These are phyloP conservation scores for Takakia lepidozioides DNA, from an alignment of 225 moss, liverwort and hornwort genomes.

Conservation along the genomic window DNA sequence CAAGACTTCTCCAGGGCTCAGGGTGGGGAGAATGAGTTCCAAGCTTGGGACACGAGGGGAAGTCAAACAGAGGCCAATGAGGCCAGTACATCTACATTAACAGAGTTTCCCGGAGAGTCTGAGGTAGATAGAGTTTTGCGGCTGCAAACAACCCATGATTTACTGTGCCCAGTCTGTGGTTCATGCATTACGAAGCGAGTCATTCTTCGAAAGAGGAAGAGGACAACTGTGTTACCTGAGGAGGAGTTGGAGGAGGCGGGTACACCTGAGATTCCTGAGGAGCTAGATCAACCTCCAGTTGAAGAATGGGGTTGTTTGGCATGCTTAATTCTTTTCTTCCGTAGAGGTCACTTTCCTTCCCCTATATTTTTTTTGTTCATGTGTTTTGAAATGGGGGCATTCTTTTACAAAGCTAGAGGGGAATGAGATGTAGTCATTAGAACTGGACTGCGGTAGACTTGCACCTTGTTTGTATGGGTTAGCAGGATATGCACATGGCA, in stretches of 20 bases:
- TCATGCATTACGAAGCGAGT: constrained; percentile 80
- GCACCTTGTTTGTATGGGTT: background rate
- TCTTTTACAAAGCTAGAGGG: background rate
- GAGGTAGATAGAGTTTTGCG: constrained; percentile 64
- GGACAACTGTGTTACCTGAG: constrained; percentile 12
- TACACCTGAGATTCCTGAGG: constrained; percentile 7
- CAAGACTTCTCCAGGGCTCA: too few species aligned
- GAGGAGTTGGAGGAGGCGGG: constrained; percentile 10
- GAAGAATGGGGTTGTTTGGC: constrained; percentile 78
- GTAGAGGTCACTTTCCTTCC: constrained; percentile 32
- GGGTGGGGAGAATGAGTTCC: too few species aligned
- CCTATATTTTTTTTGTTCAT: background rate
- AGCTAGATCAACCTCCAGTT: constrained; percentile 10
- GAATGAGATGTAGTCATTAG: too few species aligned
- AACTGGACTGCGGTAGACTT: too few species aligned
- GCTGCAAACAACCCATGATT: constrained; percentile 71
- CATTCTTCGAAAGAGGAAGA: constrained; percentile 79
- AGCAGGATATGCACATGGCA: background rate
- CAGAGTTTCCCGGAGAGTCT: constrained; percentile 29
- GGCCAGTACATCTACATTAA: constrained; percentile 3
- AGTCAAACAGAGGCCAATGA: background rate
- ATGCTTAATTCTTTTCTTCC: constrained; percentile 67
- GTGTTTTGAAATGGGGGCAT: background rate
- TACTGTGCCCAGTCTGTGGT: constrained; percentile 72
- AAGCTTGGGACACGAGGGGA: too few species aligned